These are phyloP conservation scores for Rhodotorula kratochvilovae DNA, from an alignment of 768 basidiomycete species.

Conservation along the genomic window DNA sequence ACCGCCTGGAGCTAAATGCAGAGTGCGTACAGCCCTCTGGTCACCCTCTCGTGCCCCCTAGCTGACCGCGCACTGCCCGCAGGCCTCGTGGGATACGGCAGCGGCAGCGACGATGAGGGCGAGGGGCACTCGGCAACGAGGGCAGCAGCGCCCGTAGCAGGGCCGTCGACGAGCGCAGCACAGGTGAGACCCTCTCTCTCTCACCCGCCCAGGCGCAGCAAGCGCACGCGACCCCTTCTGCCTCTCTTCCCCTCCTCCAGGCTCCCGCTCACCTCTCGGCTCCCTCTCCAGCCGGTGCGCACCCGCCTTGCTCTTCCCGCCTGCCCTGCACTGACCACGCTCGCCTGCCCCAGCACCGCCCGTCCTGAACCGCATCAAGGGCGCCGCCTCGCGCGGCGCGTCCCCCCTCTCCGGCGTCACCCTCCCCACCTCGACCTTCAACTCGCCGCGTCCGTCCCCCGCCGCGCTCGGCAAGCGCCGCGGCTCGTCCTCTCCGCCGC, in stretches of 20 bases:
- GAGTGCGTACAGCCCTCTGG: not conserved
- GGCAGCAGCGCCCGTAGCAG: not conserved
- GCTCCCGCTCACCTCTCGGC: not conserved
- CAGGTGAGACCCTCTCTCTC: not conserved
- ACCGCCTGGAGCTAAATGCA: not conserved
- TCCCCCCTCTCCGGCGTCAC: constrained; percentile 12
- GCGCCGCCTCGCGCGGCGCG: not conserved
- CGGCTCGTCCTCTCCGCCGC: constrained; percentile 18
- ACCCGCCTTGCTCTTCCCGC: too few species aligned
- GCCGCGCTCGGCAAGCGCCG: not conserved
- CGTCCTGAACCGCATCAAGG: constrained; percentile 16
- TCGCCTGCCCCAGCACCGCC: not conserved
- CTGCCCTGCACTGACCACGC: not conserved
- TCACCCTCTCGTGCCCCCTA: too few species aligned
- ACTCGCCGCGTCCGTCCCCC: not conserved
- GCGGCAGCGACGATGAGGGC: constrained; percentile 16
- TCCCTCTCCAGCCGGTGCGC: constrained; percentile 24
- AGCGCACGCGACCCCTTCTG: constrained; percentile 11
- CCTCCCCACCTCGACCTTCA: constrained; percentile 1
- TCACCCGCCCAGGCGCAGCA: not conserved
- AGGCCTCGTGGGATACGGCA: constrained; percentile 31
- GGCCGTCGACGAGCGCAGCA: not conserved
- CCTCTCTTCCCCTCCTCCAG: constrained; percentile 1
- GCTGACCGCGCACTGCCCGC: not conserved
- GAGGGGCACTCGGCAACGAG: too few species aligned